These are phyloP conservation scores for Bromus sterilis DNA, from an alignment of 176 grass and related monocot species.

Conservation along the genomic window DNA sequence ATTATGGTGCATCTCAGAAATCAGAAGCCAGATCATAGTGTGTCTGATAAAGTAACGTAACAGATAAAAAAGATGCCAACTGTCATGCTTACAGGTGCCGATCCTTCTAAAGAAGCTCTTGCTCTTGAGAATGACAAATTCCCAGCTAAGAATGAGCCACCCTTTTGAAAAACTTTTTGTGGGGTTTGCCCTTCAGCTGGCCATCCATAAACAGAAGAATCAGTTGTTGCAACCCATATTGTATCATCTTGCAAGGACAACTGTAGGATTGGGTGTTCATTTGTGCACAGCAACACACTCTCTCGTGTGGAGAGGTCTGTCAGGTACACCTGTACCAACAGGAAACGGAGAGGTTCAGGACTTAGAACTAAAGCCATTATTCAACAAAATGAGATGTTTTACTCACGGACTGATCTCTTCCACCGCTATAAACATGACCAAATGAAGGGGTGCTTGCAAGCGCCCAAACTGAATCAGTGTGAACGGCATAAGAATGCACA, in stretches of 20 bases:
- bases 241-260: slow-evolving; percentile 90
- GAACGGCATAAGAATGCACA: slow-evolving; percentile 96
- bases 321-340: slow-evolving; percentile 66
- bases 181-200: slow-evolving; percentile 63
- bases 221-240: slow-evolving; percentile 86
- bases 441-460: slow-evolving; percentile 80
- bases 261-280: slow-evolving; percentile 70
- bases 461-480: slow-evolving; percentile 95
- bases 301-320: slow-evolving; percentile 85
- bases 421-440: slow-evolving; percentile 96
- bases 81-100: slow-evolving; percentile 72
- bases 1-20: neutral
- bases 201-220: slow-evolving; percentile 81
- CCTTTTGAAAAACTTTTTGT: slow-evolving; percentile 78
- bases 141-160: slow-evolving; percentile 92
- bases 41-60: slow-evolving; percentile 3
- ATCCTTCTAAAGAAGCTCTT: slow-evolving; percentile 94
- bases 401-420: slow-evolving; percentile 95
- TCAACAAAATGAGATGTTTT: slow-evolving; percentile 6
- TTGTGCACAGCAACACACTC: slow-evolving; percentile 85
- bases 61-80: neutral
- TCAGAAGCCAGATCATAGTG: neutral
- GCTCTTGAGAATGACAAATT: slow-evolving; percentile 97
- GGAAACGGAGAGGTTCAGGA: slow-evolving; percentile 19
- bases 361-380: slow-evolving; percentile 2